Percentiles rank a stretch among this genome's conserved stretches.
phyloP scores from a whole-genome alignment of 805 yeast genomes.

The Wickerhamiella domercqiae region DNA sequence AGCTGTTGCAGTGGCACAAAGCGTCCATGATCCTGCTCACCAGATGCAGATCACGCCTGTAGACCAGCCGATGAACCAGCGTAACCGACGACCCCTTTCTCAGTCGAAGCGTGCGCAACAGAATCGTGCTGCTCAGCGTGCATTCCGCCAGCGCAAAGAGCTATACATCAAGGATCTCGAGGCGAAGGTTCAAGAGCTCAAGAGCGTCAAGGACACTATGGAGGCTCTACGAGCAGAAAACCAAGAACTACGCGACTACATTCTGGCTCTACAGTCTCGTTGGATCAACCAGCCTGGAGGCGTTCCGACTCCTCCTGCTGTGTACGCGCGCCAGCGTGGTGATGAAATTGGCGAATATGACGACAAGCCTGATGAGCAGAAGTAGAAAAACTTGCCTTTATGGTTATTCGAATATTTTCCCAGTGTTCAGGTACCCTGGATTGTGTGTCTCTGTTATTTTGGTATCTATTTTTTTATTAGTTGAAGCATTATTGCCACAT shows the following conservation, averaged over 20 bases:
- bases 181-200: slow-evolving; percentile 46
- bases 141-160: slow-evolving; percentile 76
- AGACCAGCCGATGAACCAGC: slow-evolving; percentile 20
- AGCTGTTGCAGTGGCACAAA: slow-evolving; percentile 20
- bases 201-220: slow-evolving; percentile 46
- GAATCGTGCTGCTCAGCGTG: slow-evolving; percentile 82
- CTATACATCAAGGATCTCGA: slow-evolving; percentile 69
- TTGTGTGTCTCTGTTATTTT: no score
- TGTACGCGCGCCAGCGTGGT: slow-evolving; percentile 17
- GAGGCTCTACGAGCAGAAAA: slow-evolving; percentile 58
- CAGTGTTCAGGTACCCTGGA: no score
- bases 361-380: slow-evolving; percentile 18
- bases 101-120: slow-evolving; percentile 79
- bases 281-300: slow-evolving; percentile 39
- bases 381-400: slow-evolving; percentile 4
- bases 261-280: slow-evolving; percentile 51
- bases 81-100: slow-evolving; percentile 32
- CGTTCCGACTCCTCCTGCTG: slow-evolving; percentile 31
- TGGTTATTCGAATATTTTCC: no score
- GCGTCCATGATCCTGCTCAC: slow-evolving; percentile 18
- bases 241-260: slow-evolving; percentile 55
- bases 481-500: no score
- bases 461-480: no score
- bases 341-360: slow-evolving; percentile 19
- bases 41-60: slow-evolving; percentile 18